Base-by-base conservation (phyloP, 495 filamentous ascomycete genomes). In the Aspergillus indologenus region DNA sequence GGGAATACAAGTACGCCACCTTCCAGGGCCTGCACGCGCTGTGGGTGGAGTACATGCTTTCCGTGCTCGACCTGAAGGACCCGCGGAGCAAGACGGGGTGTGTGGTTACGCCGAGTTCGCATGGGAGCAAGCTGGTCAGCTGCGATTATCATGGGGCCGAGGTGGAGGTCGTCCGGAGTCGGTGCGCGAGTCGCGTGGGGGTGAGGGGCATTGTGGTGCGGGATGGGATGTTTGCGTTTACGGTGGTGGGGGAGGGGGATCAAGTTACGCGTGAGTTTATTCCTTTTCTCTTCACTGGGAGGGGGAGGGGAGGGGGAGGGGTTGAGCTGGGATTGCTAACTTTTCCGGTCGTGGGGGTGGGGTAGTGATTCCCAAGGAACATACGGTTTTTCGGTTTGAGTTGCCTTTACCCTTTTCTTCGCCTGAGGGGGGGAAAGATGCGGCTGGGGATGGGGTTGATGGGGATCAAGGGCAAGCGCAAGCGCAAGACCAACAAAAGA, bases 121-220 rank as follows among this genome's bases (percentile, higher is more conserved):
- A 66, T 58, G 85, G 85, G 17, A 84, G 85, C 31, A 87, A 90
- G 69, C 72, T 96, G 54, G 84, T 81, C 20, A 89, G 87, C 65
- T 91, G 91, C 42, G 94, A 98, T 71, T 95, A 87, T 64, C 94
- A 97, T 71, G 94, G 94, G 0, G 92, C 93, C 18, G 76, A 85
- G 69, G 69, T 97, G 15, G 86, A 91, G 79, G 89, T 98, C 29
- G 88, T 93, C 58, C 74, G 92, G 58, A 90, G 90, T 70, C 68
- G 83, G 51, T 96, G 90, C 76, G 83, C 87, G 45, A 84, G 88
- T 45, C 76, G 92, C 55, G 94, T 98, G 5, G 93, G 94, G 0
- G 65, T 91, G 46, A 83, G 75, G 63, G 94, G 94, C 15, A 91
- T 97, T 67, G 89, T 97, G 64, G 83, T 96, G 19, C 85, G 90